These are phyloP conservation scores for Citropsis articulata DNA, from an alignment of 345 rosid genomes.

Conservation along the genomic window DNA sequence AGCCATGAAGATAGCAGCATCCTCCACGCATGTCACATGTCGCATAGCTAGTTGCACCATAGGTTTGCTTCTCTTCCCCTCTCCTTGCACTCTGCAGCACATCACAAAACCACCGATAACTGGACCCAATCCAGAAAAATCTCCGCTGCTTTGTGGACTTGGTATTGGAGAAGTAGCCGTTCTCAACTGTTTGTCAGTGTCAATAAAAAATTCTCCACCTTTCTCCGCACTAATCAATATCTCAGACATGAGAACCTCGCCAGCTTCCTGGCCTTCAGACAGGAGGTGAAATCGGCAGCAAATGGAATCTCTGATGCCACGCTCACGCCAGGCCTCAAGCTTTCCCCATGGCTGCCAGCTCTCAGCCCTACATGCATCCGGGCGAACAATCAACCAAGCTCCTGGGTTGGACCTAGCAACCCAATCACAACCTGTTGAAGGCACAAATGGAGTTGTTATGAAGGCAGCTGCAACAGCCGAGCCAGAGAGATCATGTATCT, in stretches of 20 bases:
- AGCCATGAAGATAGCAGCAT: conserved; percentile 95
- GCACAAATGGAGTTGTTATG: conserved; percentile 97
- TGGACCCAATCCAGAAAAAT: conserved; percentile 64
- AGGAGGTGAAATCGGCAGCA: conserved; percentile 87
- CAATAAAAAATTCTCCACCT: conserved; percentile 89
- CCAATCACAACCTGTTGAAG: conserved; percentile 96
- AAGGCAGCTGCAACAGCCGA: conserved; percentile 96
- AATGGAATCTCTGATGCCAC: conserved; percentile 79
- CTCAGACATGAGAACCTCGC: conserved; percentile 82
- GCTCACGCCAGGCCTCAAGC: conserved; percentile 96
- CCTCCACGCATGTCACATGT: conserved; percentile 90
- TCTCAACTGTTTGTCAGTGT: conserved; percentile 71
- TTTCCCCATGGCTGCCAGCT: conserved; percentile 99
- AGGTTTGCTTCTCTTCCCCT: conserved; percentile 84
- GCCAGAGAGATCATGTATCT: conserved; percentile 95
- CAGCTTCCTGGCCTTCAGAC: conserved; percentile 72
- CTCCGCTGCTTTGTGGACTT: conserved; percentile 92
- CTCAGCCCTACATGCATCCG: conserved; percentile 73
- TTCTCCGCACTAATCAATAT: conserved; percentile 77
- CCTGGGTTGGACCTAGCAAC: conserved; percentile 97
- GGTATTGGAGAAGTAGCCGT: conserved; percentile 68
- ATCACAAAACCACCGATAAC: conserved; percentile 74
- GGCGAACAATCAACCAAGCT: conserved; percentile 89
- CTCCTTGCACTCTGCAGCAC: conserved; percentile 93
- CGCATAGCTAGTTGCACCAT: conserved; percentile 83